Conservation (phyloP, 148 eudicot species). For the Rhododendron ferrugineum region DNA sequence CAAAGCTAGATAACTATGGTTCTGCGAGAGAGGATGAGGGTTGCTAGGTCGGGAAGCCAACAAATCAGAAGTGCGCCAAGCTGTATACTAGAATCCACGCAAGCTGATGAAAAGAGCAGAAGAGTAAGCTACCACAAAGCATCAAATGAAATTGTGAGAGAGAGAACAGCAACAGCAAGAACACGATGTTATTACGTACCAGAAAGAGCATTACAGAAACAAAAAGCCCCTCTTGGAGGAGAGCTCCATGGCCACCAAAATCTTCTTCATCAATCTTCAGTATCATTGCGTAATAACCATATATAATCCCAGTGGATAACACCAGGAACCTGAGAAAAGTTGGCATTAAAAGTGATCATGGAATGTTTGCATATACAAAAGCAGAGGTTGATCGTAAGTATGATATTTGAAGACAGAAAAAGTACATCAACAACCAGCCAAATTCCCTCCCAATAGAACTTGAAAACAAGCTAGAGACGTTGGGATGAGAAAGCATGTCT, state of each 20-base stretch:
- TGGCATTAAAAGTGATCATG: not conserved
- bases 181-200: constrained; percentile 33
- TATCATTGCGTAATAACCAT: constrained; percentile 77
- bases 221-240: constrained; percentile 96
- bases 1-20: not conserved
- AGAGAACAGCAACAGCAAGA: not conserved
- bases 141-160: not conserved
- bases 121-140: not conserved
- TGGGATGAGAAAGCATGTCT: not conserved
- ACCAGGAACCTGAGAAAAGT: constrained; percentile 56
- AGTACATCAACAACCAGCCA: not conserved
- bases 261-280: constrained; percentile 94
- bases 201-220: constrained; percentile 87
- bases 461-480: not conserved
- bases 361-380: not conserved
- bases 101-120: constrained; percentile 43
- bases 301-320: constrained; percentile 69
- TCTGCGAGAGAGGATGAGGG: not conserved
- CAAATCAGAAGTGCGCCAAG: constrained; percentile 76
- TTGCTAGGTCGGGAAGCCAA: constrained; percentile 3
- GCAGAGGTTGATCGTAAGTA: not conserved
- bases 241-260: constrained; percentile 91
- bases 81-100: constrained; percentile 94
- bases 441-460: not conserved
- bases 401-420: not conserved